These are phyloP conservation scores for Neoconidiobolus thromboides DNA, from an alignment of 371 early-diverging fungal genomes.

Conservation along the genomic window DNA sequence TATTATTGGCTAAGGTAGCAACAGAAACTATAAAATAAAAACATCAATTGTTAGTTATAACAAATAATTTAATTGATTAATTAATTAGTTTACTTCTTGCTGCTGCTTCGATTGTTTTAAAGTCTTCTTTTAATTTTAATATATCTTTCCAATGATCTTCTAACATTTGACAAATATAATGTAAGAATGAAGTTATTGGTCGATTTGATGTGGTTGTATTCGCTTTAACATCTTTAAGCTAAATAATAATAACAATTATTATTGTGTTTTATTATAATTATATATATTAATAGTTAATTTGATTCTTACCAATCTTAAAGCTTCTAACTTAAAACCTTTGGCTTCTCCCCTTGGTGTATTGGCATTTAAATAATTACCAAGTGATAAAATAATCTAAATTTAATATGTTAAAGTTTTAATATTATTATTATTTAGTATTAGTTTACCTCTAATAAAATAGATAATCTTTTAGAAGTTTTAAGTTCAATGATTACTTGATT, in stretches of 20 bases:
- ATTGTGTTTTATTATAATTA: too few relatives aligned
- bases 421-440: too few relatives aligned
- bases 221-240: constrained; percentile 47
- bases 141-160: constrained; percentile 34
- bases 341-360: constrained; percentile 66
- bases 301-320: constrained; percentile 13
- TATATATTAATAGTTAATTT: too few relatives aligned
- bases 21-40: constrained; percentile 26
- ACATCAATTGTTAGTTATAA: too few relatives aligned
- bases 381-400: constrained; percentile 25
- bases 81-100: constrained; percentile 25
- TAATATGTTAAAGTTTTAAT: too few relatives aligned
- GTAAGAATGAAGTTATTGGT: constrained; percentile 28
- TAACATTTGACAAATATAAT: constrained; percentile 46
- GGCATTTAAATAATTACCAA: constrained; percentile 69
- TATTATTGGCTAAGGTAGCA: constrained; percentile 30
- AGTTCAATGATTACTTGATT: constrained; percentile 7
- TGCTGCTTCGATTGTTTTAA: constrained; percentile 45
- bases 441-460: constrained; percentile 11
- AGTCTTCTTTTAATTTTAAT: constrained; percentile 37
- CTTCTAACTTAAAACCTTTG: constrained; percentile 52
- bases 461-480: constrained; percentile 7
- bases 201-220: constrained; percentile 26
- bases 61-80: not conserved
- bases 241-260: too few relatives aligned